These are phyloP conservation scores for Halophytophthora batemanensis DNA, from an alignment of 352 stramenopile genomes.

Conservation along the genomic window DNA sequence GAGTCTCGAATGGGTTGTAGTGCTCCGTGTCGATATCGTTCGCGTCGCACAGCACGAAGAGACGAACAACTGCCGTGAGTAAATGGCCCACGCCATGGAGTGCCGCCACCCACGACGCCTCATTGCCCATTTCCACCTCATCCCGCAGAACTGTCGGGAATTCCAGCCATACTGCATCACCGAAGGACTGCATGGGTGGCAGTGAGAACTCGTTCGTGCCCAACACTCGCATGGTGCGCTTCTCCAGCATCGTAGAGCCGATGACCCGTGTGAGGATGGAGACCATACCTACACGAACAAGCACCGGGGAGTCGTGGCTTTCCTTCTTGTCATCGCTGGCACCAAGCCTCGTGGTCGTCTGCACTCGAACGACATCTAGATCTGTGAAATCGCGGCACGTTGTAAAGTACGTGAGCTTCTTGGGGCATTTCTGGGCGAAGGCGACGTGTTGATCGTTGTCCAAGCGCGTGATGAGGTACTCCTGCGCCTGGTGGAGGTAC, in stretches of 20 bases:
- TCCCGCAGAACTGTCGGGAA: constrained; percentile 53
- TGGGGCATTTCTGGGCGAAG: constrained; percentile 52
- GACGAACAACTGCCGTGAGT: constrained; percentile 88
- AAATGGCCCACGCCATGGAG: constrained; percentile 89
- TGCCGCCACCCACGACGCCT: constrained; percentile 43
- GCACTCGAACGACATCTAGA: constrained; percentile 79
- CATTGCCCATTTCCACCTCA: constrained; percentile 31
- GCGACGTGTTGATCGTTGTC: constrained; percentile 71
- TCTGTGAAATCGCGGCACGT: constrained; percentile 83
- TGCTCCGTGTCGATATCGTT: constrained; percentile 85
- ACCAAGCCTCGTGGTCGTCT: constrained; percentile 18
- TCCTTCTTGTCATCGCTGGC: background rate
- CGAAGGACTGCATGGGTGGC: constrained; percentile 95
- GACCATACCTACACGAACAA: constrained; percentile 66
- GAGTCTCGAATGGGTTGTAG: constrained; percentile 70
- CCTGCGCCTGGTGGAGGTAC: constrained; percentile 89
- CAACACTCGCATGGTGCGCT: constrained; percentile 70
- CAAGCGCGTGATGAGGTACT: constrained; percentile 89
- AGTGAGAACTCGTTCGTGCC: constrained; percentile 91
- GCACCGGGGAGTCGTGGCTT: constrained; percentile 8
- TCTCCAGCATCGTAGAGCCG: constrained; percentile 85
- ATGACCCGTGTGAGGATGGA: constrained; percentile 80
- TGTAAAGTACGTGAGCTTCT: constrained; percentile 88
- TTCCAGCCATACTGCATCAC: constrained; percentile 95
- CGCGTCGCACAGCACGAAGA: constrained; percentile 91